Evolutionary conservation across 768 basidiomycete species (phyloP), one percentile per base, ranked within the genome.

Genomic region (Lentinula detonsa): DNA sequence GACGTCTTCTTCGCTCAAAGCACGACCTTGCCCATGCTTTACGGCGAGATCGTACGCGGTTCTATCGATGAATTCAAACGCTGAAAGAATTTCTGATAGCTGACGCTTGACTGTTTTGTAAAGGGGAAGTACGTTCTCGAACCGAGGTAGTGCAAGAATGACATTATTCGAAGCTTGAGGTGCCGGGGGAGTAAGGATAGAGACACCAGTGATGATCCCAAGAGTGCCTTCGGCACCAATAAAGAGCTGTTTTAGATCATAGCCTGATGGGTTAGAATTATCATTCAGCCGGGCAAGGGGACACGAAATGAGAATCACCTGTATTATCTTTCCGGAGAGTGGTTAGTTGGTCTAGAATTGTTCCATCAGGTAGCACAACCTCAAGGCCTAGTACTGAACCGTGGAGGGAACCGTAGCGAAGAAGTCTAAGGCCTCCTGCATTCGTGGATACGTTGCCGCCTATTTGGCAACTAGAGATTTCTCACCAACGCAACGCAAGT

Each of bases 361-460:
- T 93, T 31, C 94, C 96, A 67, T 98, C 93, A 2, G 97, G 91
- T 18, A 98, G 78, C 9, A 98, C 97, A 21, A 95, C 94, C 71
- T 99, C 97, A 13, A 99, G 79, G 18, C 97, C 97, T 3, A 99
- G 83, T 2, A 98, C 96, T 11, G 88, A 88, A 18, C 97, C 97
- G 69, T 96, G 97, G 4, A 99, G 78, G 42, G 93, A 94, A 50
- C 97, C 97, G 68, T 98, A 99, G 23, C 97, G 85, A 45, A 99
- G 75, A 23, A 99, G 81, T 1, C 97, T 85, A 7, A 99, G 81
- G n/a, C 97, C 97, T 18, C 97, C 97, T 31, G 97, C 97, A 69
- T 99, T 99, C 4, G 97, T 98, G 1, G 97, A 86, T 31, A 98
- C 82, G 72, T 98, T 98, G 37, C 97, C 97, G 52, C 96, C 97